Percentiles rank a stretch among this genome's conserved stretches.
Evolutionary conservation across 495 filamentous ascomycete species (phyloP).

Genomic region (Aspergillus diversus): DNA sequence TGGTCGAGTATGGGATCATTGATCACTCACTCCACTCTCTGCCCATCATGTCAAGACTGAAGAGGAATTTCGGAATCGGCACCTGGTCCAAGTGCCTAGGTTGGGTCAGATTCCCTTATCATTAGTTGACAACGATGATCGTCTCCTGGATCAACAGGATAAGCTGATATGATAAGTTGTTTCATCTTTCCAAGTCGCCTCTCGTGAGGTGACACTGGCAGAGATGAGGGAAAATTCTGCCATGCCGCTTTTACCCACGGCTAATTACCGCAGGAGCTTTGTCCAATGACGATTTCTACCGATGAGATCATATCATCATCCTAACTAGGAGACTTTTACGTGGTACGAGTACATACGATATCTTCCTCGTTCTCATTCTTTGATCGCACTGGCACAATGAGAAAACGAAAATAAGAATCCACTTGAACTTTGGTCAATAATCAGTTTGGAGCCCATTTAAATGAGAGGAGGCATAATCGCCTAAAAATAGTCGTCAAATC

Average conservation of each 20-base stretch:
- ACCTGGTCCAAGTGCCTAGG: not conserved
- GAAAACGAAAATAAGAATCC: too few species aligned
- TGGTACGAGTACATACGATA: too few species aligned
- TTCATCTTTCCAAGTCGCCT: not conserved
- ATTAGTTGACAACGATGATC: not conserved
- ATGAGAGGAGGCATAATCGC: too few species aligned
- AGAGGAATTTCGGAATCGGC: not conserved
- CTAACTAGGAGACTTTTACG: not conserved
- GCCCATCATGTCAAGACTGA: not conserved
- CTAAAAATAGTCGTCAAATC: not conserved
- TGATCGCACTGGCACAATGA: too few species aligned
- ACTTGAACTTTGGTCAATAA: too few species aligned
- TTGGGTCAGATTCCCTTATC: not conserved
- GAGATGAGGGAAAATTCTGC: not conserved
- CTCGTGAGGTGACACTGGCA: too few species aligned
- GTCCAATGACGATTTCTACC: slow-evolving; percentile 9
- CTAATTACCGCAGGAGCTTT: slow-evolving; percentile 9
- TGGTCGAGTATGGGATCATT: not conserved
- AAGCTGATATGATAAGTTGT: not conserved
- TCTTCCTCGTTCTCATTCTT: too few species aligned
- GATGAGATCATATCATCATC: slow-evolving; percentile 32
- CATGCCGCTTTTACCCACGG: slow-evolving; percentile 20
- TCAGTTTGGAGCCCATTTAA: too few species aligned
- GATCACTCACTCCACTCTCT: not conserved
- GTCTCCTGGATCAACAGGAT: not conserved